A percentile compares a stretch with the other conserved stretches of the same genome.
phyloP scores from a whole-genome alignment of 1,139 yeast species.

The Yamadazyma triangularis region DNA sequence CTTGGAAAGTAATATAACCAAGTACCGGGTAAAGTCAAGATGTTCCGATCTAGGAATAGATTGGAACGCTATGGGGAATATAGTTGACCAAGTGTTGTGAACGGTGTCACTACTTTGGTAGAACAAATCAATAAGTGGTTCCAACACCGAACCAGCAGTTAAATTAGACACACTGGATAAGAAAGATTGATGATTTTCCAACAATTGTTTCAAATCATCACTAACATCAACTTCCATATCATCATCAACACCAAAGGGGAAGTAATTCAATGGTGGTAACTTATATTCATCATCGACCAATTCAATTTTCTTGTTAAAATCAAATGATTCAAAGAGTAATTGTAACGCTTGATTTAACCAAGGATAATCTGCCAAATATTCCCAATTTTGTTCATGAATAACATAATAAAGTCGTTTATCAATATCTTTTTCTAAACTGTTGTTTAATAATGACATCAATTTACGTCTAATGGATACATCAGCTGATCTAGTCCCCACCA shows the following conservation, averaged over 20 bases:
- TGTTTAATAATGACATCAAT: conserved; percentile 75
- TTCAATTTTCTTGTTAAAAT: conserved; percentile 41
- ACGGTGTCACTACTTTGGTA: conserved; percentile 78
- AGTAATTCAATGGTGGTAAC: conserved; percentile 50
- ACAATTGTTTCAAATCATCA: conserved; percentile 28
- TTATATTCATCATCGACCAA: conserved; percentile 48
- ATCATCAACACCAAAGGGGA: conserved; percentile 28
- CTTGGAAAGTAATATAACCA: conserved; percentile 76
- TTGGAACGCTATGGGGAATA: conserved; percentile 77
- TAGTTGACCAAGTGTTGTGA: conserved; percentile 76
- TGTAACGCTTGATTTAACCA: conserved; percentile 96
- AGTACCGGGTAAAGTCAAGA: conserved; percentile 74
- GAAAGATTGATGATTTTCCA: conserved; percentile 50
- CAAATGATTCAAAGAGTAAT: conserved; percentile 74
- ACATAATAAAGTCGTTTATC: conserved; percentile 80
- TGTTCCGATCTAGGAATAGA: conserved; percentile 76
- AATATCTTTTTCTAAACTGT: conserved; percentile 75
- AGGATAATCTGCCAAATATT: conserved; percentile 82
- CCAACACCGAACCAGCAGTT: conserved; percentile 56
- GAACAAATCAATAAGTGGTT: conserved; percentile 76
- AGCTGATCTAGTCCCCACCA: conserved; percentile 85
- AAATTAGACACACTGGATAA: conserved; percentile 40
- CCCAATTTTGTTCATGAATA: conserved; percentile 95
- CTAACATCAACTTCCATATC: conserved; percentile 26
- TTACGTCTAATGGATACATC: conserved; percentile 73